These are phyloP conservation scores for Hortaea werneckii DNA, from an alignment of 2,329 filamentous ascomycete genomes.

Conservation along the genomic window DNA sequence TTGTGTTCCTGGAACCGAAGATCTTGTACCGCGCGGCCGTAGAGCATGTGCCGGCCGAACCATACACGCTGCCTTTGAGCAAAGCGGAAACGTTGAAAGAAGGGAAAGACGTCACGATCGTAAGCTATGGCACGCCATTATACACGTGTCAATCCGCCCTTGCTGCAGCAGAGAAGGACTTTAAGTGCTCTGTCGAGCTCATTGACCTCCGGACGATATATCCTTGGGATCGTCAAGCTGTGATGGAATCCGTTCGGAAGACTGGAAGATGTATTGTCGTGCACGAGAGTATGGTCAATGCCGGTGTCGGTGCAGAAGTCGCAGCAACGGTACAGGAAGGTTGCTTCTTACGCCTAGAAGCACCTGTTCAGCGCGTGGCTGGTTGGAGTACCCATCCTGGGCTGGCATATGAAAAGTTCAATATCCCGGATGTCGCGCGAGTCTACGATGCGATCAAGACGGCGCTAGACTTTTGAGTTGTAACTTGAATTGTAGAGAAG, in stretches of 20 bases:
- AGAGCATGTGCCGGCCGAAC: constrained; percentile 73
- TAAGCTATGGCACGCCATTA: constrained; percentile 82
- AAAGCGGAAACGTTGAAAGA: constrained; percentile 76
- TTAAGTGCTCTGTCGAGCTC: constrained; percentile 68
- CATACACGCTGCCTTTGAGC: constrained; percentile 74
- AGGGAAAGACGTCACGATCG: constrained; percentile 69
- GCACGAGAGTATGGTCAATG: constrained; percentile 86
- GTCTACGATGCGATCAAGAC: constrained; percentile 42
- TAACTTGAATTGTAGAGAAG: too few relatives aligned
- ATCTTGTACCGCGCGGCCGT: constrained; percentile 84
- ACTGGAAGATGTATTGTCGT: constrained; percentile 81
- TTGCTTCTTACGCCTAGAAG: constrained; percentile 74
- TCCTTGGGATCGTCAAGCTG: constrained; percentile 77
- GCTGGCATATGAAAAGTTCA: constrained; percentile 58
- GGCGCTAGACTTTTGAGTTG: constrained; percentile 33
- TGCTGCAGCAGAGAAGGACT: constrained; percentile 61
- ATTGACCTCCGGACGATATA: constrained; percentile 84
- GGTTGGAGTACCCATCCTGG: constrained; percentile 85
- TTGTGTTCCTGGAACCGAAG: constrained; percentile 91
- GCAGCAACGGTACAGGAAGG: constrained; percentile 81
- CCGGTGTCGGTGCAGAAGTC: constrained; percentile 79
- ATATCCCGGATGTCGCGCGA: constrained; percentile 74
- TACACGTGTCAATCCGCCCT: constrained; percentile 76
- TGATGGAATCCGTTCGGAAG: constrained; percentile 74
- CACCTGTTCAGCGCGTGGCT: constrained; percentile 72